Conservation (phyloP, 805 yeast genomes). For the Saccharomycopsis capsularis region DNA sequence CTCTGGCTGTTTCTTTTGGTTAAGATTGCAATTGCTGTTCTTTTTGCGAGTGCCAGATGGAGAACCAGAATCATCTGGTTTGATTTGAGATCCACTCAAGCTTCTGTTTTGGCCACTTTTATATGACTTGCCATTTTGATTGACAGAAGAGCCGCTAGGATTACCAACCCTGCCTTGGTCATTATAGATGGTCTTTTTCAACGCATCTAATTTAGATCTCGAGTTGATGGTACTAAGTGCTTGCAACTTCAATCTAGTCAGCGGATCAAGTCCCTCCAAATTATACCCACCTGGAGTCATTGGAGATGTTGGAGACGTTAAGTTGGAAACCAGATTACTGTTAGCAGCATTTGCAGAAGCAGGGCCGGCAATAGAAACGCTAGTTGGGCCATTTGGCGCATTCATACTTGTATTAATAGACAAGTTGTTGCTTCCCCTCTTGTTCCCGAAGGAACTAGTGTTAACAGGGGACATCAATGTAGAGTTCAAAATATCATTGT, state of each 20-base stretch:
- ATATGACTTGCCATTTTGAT: not conserved
- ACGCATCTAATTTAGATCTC: constrained; percentile 38
- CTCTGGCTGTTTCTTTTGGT: not conserved
- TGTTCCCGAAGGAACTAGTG: constrained; percentile 8
- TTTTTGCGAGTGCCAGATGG: not conserved
- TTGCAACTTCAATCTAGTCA: constrained; percentile 50
- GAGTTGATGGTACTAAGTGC: constrained; percentile 61
- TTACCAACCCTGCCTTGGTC: not conserved
- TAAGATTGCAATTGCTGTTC: not conserved
- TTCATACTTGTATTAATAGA: constrained; percentile 14
- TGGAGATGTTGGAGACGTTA: constrained; percentile 23
- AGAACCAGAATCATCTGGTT: not conserved
- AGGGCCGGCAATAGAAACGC: not conserved
- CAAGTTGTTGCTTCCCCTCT: constrained; percentile 13
- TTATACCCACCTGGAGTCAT: constrained; percentile 22
- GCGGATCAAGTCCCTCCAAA: constrained; percentile 20
- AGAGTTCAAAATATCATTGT: constrained; percentile 7
- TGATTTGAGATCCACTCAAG: not conserved
- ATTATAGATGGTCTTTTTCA: constrained; percentile 25
- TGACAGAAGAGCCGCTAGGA: not conserved
- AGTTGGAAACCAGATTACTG: not conserved
- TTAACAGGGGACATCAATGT: constrained; percentile 15
- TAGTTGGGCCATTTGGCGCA: not conserved
- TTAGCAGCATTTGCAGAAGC: not conserved
- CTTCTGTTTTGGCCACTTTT: not conserved